Conservation (phyloP, 208 protist genomes). For the Crithidia sp. region DNA sequence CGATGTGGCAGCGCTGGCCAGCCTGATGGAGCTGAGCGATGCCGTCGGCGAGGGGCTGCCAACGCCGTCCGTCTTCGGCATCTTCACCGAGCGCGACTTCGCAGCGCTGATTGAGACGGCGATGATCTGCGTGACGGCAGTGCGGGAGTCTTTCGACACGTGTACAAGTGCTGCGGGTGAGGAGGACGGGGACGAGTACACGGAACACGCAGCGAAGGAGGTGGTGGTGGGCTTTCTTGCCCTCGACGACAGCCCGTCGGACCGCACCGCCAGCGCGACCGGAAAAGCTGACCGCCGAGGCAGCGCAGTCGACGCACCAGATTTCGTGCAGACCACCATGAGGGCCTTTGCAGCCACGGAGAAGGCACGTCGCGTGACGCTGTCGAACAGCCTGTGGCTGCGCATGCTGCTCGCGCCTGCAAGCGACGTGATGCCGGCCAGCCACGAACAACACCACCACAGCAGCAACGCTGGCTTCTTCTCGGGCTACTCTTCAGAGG, state of each 20-base stretch:
- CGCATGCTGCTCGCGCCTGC: constrained; percentile 60
- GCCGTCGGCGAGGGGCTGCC: constrained; percentile 47
- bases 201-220: constrained; percentile 10
- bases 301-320: background rate
- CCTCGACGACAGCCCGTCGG: constrained; percentile 34
- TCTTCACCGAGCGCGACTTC: constrained; percentile 48
- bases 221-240: constrained; percentile 59
- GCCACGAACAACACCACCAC: background rate
- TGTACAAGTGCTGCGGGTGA: background rate
- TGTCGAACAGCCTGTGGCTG: constrained; percentile 74
- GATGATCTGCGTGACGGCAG: constrained; percentile 67
- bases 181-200: constrained; percentile 13
- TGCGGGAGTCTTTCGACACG: constrained; percentile 22
- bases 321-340: background rate
- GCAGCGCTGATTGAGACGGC: constrained; percentile 66
- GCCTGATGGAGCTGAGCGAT: constrained; percentile 46
- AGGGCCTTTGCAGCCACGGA: constrained; percentile 1
- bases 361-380: constrained; percentile 14
- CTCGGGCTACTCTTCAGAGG: background rate
- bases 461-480: background rate
- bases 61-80: constrained; percentile 37
- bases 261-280: background rate
- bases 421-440: constrained; percentile 10
- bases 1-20: constrained; percentile 46
- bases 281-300: too few species aligned